Evolutionary conservation across 768 basidiomycete genomes (phyloP).

Genomic region (Kwoniella mangroviensis): DNA sequence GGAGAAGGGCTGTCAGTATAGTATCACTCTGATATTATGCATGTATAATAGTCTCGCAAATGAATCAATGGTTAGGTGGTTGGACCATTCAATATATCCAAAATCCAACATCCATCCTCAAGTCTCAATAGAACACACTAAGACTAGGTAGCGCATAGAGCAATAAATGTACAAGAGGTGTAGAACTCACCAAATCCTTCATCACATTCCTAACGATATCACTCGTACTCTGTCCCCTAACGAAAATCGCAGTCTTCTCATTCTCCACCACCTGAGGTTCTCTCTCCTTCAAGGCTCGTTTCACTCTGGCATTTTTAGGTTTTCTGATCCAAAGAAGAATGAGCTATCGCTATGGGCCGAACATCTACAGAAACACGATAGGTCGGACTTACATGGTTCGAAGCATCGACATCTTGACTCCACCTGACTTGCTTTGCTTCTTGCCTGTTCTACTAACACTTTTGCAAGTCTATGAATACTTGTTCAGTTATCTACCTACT

Average conservation of each 20-base stretch:
- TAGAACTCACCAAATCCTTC: conserved; percentile 77
- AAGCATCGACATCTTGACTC: conserved; percentile 55
- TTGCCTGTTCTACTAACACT: neutral
- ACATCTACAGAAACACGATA: neutral
- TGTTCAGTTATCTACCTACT: neutral
- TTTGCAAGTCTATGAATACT: neutral
- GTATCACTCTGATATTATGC: too few relatives aligned
- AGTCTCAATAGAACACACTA: too few relatives aligned
- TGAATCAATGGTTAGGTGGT: too few relatives aligned
- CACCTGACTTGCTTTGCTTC: neutral
- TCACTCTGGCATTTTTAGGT: conserved; percentile 94
- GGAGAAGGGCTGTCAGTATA: too few relatives aligned
- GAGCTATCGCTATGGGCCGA: neutral
- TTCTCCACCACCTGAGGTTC: conserved; percentile 84
- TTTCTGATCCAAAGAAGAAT: conserved; percentile 62
- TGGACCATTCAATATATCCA: too few relatives aligned
- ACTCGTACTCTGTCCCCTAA: conserved; percentile 82
- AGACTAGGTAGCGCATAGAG: too few relatives aligned
- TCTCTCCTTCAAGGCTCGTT: conserved; percentile 82
- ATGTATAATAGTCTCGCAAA: too few relatives aligned
- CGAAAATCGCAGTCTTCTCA: conserved; percentile 83
- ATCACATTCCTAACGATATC: conserved; percentile 78
- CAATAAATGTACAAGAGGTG: too few relatives aligned
- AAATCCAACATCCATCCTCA: too few relatives aligned
- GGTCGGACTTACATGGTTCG: conserved; percentile 54